Evolutionary conservation across 2,329 filamentous ascomycete species (phyloP), one percentile per base, ranked within the genome.

Genomic region (Aspergillus eucalypticola): DNA sequence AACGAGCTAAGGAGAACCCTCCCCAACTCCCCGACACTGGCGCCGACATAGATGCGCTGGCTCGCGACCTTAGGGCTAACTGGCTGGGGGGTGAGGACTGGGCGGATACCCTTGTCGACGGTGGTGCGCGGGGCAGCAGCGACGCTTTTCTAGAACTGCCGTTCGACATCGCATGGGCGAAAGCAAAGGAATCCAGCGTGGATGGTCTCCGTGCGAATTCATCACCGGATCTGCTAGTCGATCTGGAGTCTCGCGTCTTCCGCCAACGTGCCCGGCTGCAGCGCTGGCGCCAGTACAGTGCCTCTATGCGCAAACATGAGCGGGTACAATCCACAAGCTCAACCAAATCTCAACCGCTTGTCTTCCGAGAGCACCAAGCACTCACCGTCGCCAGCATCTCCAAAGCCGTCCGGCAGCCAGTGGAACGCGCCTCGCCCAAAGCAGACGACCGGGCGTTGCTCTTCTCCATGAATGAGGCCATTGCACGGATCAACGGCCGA

Each of bases 41-140:
- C 48, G 66, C 74, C 0, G 78, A 85, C 41, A 57, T 70, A 3
- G 77, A 72, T 10, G 58, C 17, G 8, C 51, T 75, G 23, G 61
- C 73, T 66, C 66, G 69, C n/a, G 71, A 91, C 59, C 83, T 88
- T 66, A 84, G 84, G 44, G 81, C 84, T 2, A 91, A 92, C 66
- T 96, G 92, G 92, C 82, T 90, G 13, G 92, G 91, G 2, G 86
- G 88, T 68, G 85, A 88, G 60, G 83, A 86, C 58, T 94, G 92
- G 88, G 83, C 91, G 67, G 84, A 91, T 51, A 81, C 86, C 2
- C 77, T 96, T 19, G 73, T 95, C 0, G 82, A 88, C 54, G 90
- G 90, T 2, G 88, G 91, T 49, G 79, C 81, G 19, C 79, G 79
- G 7, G 76, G 81, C 2, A 79, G 79, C 25, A 83, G 80, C 32